Evolutionary conservation across 2,329 filamentous ascomycete species (phyloP), one percentile per base, ranked within the genome.

Genomic region (Sporothrix schenckii): DNA sequence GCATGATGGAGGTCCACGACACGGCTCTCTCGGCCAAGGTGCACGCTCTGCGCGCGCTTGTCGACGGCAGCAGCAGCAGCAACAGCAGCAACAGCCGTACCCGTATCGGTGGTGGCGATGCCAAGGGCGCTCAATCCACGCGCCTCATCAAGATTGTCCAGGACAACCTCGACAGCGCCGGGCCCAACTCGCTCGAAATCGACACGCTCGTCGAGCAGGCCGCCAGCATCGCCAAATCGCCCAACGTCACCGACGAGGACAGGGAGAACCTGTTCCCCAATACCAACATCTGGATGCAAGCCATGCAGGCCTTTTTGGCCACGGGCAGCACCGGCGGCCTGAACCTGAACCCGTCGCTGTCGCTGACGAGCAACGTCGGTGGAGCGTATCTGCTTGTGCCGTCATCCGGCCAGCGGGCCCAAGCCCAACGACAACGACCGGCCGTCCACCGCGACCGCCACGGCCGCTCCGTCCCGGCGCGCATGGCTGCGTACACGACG

Each of bases 401-500:
- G 34, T 74, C 71, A 60, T 72, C 14, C 34, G 6, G 34, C 1
- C 6, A 34, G 27, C 27, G 27, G 5, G 4, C 56, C 70, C 52
- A 21, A 63, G 2, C 10, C 41, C 41, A 14, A 70, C 54, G 24
- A 24, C 1, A 14, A 75, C 7, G 72, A 74, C 70, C 76, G 75
- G 58, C 79, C 4, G 73, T 85, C 19, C 77, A 81, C 44, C 84
- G 90, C 56, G 93, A 97, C 77, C 82, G 85, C 4, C 86, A 87
- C 73, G 91, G 91, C 0, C 87, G 89, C 44, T 92, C 92, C 1
- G 83, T 91, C 69, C 88, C 92, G 0, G 87, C 92, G 16, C 86
- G 94, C 69, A 91, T 96, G 81, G 88, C 90, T 0, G 83, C 90
- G 65, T 97, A 93, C 77, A 86, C 88, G 0, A 82, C 84, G 6